Evolutionary conservation across 1,284 basidiomycete genomes (phyloP), one percentile per base, ranked within the genome.

Genomic region (Ceratobasidium papillatum): DNA sequence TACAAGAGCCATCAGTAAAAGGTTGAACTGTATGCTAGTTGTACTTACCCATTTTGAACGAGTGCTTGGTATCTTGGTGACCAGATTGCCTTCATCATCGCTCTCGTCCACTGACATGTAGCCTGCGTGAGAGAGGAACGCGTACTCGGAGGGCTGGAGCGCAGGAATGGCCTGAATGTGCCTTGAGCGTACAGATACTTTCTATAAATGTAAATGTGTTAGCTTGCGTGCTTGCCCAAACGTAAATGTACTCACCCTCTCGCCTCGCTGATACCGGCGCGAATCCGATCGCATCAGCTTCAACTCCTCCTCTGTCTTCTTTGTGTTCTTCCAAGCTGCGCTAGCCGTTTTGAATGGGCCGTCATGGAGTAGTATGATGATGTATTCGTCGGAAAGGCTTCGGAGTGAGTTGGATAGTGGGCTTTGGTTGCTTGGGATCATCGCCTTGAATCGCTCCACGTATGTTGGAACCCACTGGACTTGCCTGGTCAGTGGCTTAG

Each of bases 341-440:
- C n/a, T 11, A 5, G 59, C 32, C 17, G 36, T 19, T 32, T 41
- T 62, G 27, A 30, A 30, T 30, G 56, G 56, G 7, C 32, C 32
- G 27, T 58, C 56, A 25, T 62, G 5, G 17, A 62, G 36, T 27
- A 62, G 25, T 3, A 41, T 27, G 14, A 22, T 9, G 17, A 62
- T 36, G 5, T 62, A 9, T 27, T 62, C 38, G 25, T 62, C 59
- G 36, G 34, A 34, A 12, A 62, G 59, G 38, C 12, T 17, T 3
- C 34, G 5, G 25, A 62, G 59, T 4, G 36, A 11, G 3, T n/a
- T 22, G 14, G 59, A 62, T 9, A 62, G 36, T 17, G 34, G 30
- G 59, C 59, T 62, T 19, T 62, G 25, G 22, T 62, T 25, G 34
- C 38, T 62, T 17, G 59, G 59, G 38, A 62, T 62, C 17, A n/a